Percentiles rank a stretch among this genome's conserved stretches.
Conservation (phyloP, 345 rosid species). For the Camelina sativa region DNA sequence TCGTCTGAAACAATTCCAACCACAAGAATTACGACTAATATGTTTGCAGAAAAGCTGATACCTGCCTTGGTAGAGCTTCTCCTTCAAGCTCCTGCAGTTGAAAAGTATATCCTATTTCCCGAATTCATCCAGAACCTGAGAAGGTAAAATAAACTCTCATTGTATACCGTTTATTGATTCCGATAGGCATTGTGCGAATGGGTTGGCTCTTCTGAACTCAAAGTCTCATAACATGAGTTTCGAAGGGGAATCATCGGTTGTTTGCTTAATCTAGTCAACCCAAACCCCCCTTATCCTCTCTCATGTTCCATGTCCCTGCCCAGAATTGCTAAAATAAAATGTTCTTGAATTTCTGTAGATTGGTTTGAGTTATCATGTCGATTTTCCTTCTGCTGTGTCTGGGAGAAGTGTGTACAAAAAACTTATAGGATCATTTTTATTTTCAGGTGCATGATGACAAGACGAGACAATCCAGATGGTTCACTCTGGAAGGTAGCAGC, state of each 20-base stretch:
- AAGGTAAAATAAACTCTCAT: conserved; percentile 59
- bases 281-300: not conserved
- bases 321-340: not conserved
- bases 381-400: not conserved
- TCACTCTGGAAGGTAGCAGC: conserved; percentile 92
- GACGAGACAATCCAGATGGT: conserved; percentile 95
- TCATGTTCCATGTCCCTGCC: conserved; percentile 1
- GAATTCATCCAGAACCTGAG: conserved; percentile 87
- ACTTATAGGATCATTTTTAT: conserved; percentile 34
- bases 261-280: conserved; percentile 27
- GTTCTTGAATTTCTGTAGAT: not conserved
- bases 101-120: conserved; percentile 69
- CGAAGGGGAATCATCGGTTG: conserved; percentile 16
- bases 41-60: conserved; percentile 80
- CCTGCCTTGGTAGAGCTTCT: conserved; percentile 80
- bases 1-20: conserved; percentile 42
- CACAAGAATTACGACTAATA: conserved; percentile 50
- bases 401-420: conserved; percentile 24
- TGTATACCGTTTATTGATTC: conserved; percentile 1
- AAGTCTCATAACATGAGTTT: conserved; percentile 15
- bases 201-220: conserved; percentile 16
- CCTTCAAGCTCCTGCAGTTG: conserved; percentile 66
- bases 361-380: not conserved
- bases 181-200: not conserved
- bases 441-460: conserved; percentile 86